Percentiles rank a stretch among this genome's conserved stretches.
These are phyloP conservation scores for Debaryomycetaceae sp. DNA, from an alignment of 1,139 yeast species.

Conservation along the genomic window DNA sequence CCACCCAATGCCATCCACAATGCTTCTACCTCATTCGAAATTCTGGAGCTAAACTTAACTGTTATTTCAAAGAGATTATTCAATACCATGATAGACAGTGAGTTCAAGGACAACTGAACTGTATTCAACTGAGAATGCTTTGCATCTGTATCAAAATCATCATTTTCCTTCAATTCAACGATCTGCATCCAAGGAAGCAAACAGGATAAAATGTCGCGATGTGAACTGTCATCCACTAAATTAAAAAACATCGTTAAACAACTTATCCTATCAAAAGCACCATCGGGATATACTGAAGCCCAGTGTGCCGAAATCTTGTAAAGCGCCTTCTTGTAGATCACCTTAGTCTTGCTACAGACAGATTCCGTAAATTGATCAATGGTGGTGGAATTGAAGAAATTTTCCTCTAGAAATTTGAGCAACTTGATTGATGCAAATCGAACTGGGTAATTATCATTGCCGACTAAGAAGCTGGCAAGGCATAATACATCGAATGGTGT, in stretches of 20 bases:
- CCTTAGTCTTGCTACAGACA: slow-evolving; percentile 62
- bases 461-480: slow-evolving; percentile 64
- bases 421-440: slow-evolving; percentile 62
- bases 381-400: slow-evolving; percentile 42
- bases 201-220: slow-evolving; percentile 77
- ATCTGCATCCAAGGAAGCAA: slow-evolving; percentile 88
- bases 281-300: slow-evolving; percentile 50
- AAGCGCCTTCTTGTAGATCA: slow-evolving; percentile 74
- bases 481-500: slow-evolving; percentile 59
- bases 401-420: slow-evolving; percentile 52
- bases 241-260: slow-evolving; percentile 71
- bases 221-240: slow-evolving; percentile 49
- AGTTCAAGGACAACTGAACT: slow-evolving; percentile 7
- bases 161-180: slow-evolving; percentile 54
- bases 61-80: slow-evolving; percentile 83
- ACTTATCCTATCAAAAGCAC: slow-evolving; percentile 60
- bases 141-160: slow-evolving; percentile 5
- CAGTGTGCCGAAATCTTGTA: slow-evolving; percentile 64
- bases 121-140: neutral
- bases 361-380: slow-evolving; percentile 55
- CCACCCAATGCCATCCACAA: slow-evolving; percentile 91
- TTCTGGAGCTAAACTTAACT: slow-evolving; percentile 64
- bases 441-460: slow-evolving; percentile 58
- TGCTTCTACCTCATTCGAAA: slow-evolving; percentile 87
- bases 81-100: slow-evolving; percentile 72